Evolutionary conservation across 148 eudicot species (phyloP), one percentile per base, ranked within the genome.

Genomic region (Chenopodium suecicum): DNA sequence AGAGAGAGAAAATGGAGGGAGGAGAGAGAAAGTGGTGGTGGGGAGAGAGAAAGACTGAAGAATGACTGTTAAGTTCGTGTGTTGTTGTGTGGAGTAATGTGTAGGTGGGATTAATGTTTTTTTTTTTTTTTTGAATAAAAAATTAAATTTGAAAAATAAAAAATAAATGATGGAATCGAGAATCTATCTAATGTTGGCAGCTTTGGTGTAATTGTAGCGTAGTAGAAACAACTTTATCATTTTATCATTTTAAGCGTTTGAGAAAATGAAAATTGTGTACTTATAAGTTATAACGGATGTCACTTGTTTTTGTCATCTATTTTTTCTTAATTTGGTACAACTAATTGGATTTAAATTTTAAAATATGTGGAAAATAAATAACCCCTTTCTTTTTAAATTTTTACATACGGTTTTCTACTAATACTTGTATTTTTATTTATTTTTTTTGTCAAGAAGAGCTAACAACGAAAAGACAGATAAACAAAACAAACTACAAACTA

Each of bases 21-120:
- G 79, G 19, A 23, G 3, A 27, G 29, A 27, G 29, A 27, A 27
- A 27, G 29, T 27, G 29, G 29, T 27, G 29, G 29, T 27, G 72
- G 44, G 20, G 41, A 62, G 79, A 29, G 16, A 23, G 54, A 50
- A 52, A n/a, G 79, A 73, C 78, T 75, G 12, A 32, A 78, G 31
- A 60, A 29, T 63, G 82, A 78, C 85, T 73, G 82, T 47, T 72
- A 16, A 1, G 47, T 29, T 74, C 54, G 77, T 74, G 77, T 73
- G 32, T n/a, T 9, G 20, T 73, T 48, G 63, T 48, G 77, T 48
- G 4, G 34, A n/a, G 62, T 25, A 11, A 22, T 9, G 56, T 47
- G 74, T 7, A 7, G 37, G 44, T 70, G 3, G 46, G 7, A 8
- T 76, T 1, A 20, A 6, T 19, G 25, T 60, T 60, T 60, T 32